A percentile compares a stretch with the other conserved stretches of the same genome.
phyloP scores from a whole-genome alignment of 2,329 filamentous ascomycete genomes.

The Arthroderma uncinatum region DNA sequence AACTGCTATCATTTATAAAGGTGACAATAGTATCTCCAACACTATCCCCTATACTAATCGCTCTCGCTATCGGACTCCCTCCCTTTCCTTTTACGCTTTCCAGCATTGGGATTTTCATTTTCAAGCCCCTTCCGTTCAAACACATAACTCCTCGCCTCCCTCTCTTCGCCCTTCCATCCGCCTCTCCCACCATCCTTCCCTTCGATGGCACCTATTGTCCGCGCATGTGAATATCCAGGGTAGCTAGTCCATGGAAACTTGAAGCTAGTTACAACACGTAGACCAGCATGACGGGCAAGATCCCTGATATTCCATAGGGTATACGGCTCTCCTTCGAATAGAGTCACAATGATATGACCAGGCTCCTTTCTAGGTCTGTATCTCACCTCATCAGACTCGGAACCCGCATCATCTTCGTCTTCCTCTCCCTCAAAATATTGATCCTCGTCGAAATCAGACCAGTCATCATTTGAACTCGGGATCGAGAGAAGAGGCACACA shows the following conservation, averaged over 20 bases:
- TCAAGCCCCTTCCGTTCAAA: constrained; percentile 34
- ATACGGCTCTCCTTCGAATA: constrained; percentile 92
- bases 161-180: constrained; percentile 39
- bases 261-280: constrained; percentile 38
- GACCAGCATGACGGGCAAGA: constrained; percentile 59
- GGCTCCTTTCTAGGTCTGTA: constrained; percentile 20
- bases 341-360: constrained; percentile 62
- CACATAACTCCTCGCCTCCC: constrained; percentile 37
- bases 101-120: constrained; percentile 18
- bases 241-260: constrained; percentile 39
- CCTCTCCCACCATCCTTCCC: constrained; percentile 28
- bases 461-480: constrained; percentile 16
- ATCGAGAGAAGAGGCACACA: constrained; percentile 32
- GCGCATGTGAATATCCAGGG: constrained; percentile 37
- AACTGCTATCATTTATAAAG: neutral
- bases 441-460: constrained; percentile 12
- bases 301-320: constrained; percentile 91
- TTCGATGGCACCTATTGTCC: constrained; percentile 37
- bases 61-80: constrained; percentile 27
- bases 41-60: constrained; percentile 17
- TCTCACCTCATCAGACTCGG: constrained; percentile 15
- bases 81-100: constrained; percentile 19
- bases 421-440: constrained; percentile 10
- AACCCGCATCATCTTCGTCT: constrained; percentile 11
- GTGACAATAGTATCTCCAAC: neutral